Base-by-base conservation (phyloP, 148 eudicot genomes). In the Mesembryanthemum crystallinum region DNA sequence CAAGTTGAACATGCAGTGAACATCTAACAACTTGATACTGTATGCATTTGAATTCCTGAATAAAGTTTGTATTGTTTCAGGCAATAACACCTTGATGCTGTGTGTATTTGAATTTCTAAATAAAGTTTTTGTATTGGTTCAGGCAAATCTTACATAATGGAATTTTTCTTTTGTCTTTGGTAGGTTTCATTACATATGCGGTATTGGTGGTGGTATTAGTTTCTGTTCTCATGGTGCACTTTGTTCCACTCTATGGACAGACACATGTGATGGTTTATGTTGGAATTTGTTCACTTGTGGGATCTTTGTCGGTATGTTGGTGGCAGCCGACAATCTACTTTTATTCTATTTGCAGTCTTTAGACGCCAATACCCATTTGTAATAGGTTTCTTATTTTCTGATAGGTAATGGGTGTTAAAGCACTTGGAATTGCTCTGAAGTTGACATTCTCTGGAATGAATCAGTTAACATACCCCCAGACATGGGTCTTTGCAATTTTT, bases 331-430 rank as follows among this genome's bases (percentile, higher is more conserved):
- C 42, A 35, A 14, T 32, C 13, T 67, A 7, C 27, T 23, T 17
- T 62, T 5, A 32, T 54, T 64, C 8, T 20, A 12, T 58, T 8
- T 29, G 57, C 18, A n/a, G 15, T 15, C 21, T 76, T 58, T 64
- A 21, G 63, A 32, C 54, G 54, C 4, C 72, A 24, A n/a, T 67
- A 21, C 33, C 7, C 14, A 72, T 47, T 72, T 75, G 33, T 61
- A 67, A 45, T 33, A 45, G 23, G 17, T 33, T 45, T 20, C 54
- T 18, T 8, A 21, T 79, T 55, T 67, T 75, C 23, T 77, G 72
- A 52, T 82, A 88, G 95, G 95, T 90, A 51, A 90, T 90, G 95
- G 90, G 95, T 69, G 92, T 84, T 39, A 90, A 88, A 81, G 95
- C 92, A 43, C 85, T 90, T 69, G 95, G 95, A 80, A 90, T 88